These are phyloP conservation scores for Metarhizium guizhouense DNA, from an alignment of 2,329 filamentous ascomycete genomes.

Conservation along the genomic window DNA sequence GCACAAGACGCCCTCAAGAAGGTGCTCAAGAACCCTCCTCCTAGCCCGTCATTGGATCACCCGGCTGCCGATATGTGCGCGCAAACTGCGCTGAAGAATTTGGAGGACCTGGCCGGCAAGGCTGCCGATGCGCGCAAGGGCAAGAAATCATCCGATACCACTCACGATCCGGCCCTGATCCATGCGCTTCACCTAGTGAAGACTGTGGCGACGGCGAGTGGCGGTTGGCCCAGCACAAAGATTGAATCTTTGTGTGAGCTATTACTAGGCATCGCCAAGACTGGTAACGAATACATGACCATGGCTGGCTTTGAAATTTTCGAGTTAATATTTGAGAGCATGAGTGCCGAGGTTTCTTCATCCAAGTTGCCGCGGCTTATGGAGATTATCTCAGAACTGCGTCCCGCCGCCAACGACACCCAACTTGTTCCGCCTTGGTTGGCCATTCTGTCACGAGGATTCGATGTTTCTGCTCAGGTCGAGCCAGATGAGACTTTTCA, in stretches of 20 bases:
- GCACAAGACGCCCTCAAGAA: constrained; percentile 82
- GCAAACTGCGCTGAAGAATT: constrained; percentile 73
- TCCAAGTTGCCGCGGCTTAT: constrained; percentile 82
- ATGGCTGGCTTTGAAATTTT: constrained; percentile 97
- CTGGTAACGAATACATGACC: constrained; percentile 89
- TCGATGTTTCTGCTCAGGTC: constrained; percentile 85
- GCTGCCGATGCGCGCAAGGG: constrained; percentile 53
- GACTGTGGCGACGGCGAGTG: constrained; percentile 75
- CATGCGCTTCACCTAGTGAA: constrained; percentile 90
- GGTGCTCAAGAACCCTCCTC: constrained; percentile 76
- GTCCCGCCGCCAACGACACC: constrained; percentile 86
- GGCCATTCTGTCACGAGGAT: constrained; percentile 86
- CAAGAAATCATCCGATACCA: constrained; percentile 49
- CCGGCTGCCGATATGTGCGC: constrained; percentile 95
- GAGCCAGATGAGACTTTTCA: constrained; percentile 86
- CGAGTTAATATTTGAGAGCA: constrained; percentile 89
- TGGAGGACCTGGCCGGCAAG: constrained; percentile 64
- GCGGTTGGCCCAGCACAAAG: constrained; percentile 94
- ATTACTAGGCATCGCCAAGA: constrained; percentile 77
- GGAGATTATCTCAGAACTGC: constrained; percentile 85
- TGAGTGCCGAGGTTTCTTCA: constrained; percentile 80
- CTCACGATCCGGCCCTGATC: constrained; percentile 75
- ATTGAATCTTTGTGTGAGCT: constrained; percentile 88
- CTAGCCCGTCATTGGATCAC: constrained; percentile 86
- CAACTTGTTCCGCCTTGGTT: constrained; percentile 95